A percentile compares a stretch with the other conserved stretches of the same genome.
phyloP scores from a whole-genome alignment of 192 early-diverging fungal genomes.

The Irineochytrium annulatum region DNA sequence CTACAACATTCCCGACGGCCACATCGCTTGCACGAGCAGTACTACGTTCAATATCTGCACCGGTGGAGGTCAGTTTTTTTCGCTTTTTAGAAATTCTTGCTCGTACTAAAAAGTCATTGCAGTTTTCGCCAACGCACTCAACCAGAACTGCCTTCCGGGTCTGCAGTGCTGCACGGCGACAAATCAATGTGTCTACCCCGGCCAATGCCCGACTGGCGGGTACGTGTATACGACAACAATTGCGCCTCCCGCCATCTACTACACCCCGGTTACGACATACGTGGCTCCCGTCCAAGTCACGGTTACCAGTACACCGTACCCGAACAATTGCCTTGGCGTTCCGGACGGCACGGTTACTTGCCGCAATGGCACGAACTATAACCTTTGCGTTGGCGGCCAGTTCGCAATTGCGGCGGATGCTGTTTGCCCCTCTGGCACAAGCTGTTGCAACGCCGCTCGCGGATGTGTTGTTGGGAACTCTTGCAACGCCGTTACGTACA shows the following conservation, averaged over 20 bases:
- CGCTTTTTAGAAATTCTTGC: neutral
- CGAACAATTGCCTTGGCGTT: neutral
- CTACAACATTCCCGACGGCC: neutral
- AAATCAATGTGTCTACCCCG: neutral
- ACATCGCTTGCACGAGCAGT: neutral
- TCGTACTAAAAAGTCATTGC: neutral
- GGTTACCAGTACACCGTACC: no score
- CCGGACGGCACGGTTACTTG: constrained; percentile 5
- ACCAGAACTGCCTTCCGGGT: neutral
- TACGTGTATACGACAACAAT: no score
- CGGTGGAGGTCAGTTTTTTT: constrained; percentile 11
- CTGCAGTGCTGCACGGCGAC: constrained; percentile 5
- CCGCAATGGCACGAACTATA: neutral
- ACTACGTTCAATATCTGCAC: constrained; percentile 3
- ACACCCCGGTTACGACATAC: no score
- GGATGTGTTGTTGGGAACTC: no score
- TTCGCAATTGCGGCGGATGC: neutral
- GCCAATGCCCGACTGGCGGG: neutral
- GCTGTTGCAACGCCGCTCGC: no score
- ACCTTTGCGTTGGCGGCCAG: neutral
- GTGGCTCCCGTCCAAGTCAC: no score
- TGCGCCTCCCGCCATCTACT: no score
- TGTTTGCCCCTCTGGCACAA: no score
- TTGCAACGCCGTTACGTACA: no score
- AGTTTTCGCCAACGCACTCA: neutral